Percentiles rank a stretch among this genome's conserved stretches.
These are phyloP conservation scores for Debaryomyces castellii DNA, from an alignment of 805 yeast species.

Conservation along the genomic window DNA sequence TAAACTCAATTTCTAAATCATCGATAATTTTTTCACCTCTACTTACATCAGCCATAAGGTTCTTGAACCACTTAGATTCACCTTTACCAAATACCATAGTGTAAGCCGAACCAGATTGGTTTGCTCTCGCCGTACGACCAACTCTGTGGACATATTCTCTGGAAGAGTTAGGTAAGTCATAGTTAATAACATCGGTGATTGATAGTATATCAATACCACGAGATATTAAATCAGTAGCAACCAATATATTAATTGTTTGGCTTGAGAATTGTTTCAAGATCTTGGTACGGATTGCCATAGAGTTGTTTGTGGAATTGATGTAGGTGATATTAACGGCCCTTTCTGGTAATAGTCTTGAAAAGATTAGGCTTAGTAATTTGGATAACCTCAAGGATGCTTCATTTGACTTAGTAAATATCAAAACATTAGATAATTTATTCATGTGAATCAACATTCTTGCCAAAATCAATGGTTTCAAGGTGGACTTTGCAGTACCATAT, in stretches of 20 bases:
- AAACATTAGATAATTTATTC: slow-evolving; percentile 39
- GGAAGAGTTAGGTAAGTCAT: slow-evolving; percentile 84
- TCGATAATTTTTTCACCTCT: slow-evolving; percentile 21
- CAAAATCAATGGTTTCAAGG: slow-evolving; percentile 74
- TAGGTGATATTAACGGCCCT: slow-evolving; percentile 30
- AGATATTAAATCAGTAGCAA: slow-evolving; percentile 90
- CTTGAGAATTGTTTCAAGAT: slow-evolving; percentile 59
- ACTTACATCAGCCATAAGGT: slow-evolving; percentile 50
- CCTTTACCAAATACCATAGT: slow-evolving; percentile 75
- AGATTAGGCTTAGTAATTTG: slow-evolving; percentile 51
- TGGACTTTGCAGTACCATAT: slow-evolving; percentile 34
- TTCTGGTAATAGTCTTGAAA: slow-evolving; percentile 17
- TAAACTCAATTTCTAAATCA: slow-evolving; percentile 19
- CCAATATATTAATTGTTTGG: slow-evolving; percentile 53
- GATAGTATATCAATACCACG: slow-evolving; percentile 85
- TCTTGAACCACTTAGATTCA: slow-evolving; percentile 65
- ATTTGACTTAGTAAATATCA: slow-evolving; percentile 73
- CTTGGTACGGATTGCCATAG: slow-evolving; percentile 48
- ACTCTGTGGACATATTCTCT: slow-evolving; percentile 94
- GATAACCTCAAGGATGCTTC: slow-evolving; percentile 84
- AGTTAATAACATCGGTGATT: slow-evolving; percentile 77
- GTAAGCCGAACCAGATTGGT: slow-evolving; percentile 70
- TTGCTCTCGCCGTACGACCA: slow-evolving; percentile 97
- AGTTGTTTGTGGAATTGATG: slow-evolving; percentile 59
- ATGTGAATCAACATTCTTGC: slow-evolving; percentile 48